These are phyloP conservation scores for Rosa lucieae DNA, from an alignment of 306 rosid genomes.

Conservation along the genomic window DNA sequence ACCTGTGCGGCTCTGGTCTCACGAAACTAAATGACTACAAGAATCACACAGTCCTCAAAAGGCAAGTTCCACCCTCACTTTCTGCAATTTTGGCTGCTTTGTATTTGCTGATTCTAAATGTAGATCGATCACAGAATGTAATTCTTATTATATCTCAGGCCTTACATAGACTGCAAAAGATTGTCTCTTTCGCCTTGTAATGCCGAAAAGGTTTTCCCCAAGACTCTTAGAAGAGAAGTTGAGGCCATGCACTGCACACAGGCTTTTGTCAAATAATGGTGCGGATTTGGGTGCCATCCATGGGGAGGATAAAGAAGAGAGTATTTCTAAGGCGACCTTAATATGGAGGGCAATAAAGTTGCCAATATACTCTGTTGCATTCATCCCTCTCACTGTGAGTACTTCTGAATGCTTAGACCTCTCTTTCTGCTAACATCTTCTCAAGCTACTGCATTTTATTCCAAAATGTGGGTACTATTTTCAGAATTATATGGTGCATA, in stretches of 20 bases:
- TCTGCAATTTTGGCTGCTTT: not conserved
- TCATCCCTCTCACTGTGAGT: slow-evolving; percentile 85
- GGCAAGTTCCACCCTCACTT: slow-evolving; percentile 32
- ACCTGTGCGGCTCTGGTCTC: slow-evolving; percentile 23
- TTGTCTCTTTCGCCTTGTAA: slow-evolving; percentile 12
- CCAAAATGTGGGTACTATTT: too few relatives aligned
- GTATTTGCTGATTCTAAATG: not conserved
- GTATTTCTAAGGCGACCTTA: slow-evolving; percentile 49
- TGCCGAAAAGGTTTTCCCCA: slow-evolving; percentile 16
- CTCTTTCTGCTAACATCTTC: not conserved
- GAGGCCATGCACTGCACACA: slow-evolving; percentile 17
- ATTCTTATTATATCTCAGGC: slow-evolving; percentile 1
- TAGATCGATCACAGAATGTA: too few relatives aligned
- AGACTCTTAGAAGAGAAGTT: slow-evolving; percentile 21
- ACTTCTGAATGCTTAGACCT: not conserved
- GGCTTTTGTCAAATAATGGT: slow-evolving; percentile 7
- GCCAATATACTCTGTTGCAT: slow-evolving; percentile 88
- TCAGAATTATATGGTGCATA: too few relatives aligned
- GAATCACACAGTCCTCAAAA: slow-evolving; percentile 22
- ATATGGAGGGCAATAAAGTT: slow-evolving; percentile 88
- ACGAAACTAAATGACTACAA: slow-evolving; percentile 23
- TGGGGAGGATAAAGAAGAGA: slow-evolving; percentile 35
- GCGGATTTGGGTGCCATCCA: slow-evolving; percentile 19
- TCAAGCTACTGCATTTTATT: not conserved
- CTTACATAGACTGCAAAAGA: slow-evolving; percentile 13